Percentiles rank a stretch among this genome's conserved stretches.
phyloP scores from a whole-genome alignment of 2,329 filamentous ascomycete genomes.

The Aciculosporium take region DNA sequence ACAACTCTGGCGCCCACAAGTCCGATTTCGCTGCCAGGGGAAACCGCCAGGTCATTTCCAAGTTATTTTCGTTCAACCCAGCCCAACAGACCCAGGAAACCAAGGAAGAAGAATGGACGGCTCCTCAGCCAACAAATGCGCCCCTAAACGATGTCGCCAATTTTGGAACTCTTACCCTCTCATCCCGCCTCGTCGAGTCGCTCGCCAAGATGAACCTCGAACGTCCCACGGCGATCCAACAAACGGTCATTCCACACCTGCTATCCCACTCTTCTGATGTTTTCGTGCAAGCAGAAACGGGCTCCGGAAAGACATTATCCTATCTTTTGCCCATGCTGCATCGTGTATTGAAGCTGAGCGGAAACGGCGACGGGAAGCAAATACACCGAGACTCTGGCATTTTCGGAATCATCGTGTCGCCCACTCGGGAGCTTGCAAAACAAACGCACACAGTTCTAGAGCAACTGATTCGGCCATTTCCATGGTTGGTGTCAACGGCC shows the following conservation, averaged over 20 bases:
- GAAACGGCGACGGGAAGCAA: constrained; percentile 34
- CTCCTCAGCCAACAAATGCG: constrained; percentile 72
- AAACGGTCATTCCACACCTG: constrained; percentile 70
- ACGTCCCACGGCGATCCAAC: constrained; percentile 88
- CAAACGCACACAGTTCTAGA: constrained; percentile 84
- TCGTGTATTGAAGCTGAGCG: constrained; percentile 64
- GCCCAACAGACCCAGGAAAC: constrained; percentile 48
- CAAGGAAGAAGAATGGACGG: constrained; percentile 35
- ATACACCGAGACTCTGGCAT: constrained; percentile 76
- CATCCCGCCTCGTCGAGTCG: constrained; percentile 65
- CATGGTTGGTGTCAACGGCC: constrained; percentile 87
- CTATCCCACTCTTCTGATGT: constrained; percentile 73
- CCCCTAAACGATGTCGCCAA: constrained; percentile 74
- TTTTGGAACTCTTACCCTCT: constrained; percentile 76
- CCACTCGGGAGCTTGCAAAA: constrained; percentile 85
- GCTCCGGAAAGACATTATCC: constrained; percentile 93
- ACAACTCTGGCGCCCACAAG: constrained; percentile 9
- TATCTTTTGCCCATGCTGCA: constrained; percentile 89
- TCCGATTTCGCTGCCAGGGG: constrained; percentile 10
- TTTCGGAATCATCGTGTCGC: constrained; percentile 87
- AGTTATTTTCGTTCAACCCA: constrained; percentile 85
- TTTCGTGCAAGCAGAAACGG: constrained; percentile 93
- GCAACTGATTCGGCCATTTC: constrained; percentile 70
- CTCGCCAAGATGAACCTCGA: constrained; percentile 78
- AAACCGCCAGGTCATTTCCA: constrained; percentile 59